These are phyloP conservation scores for Tylopilus balloui DNA, from an alignment of 768 basidiomycete genomes.

Conservation along the genomic window DNA sequence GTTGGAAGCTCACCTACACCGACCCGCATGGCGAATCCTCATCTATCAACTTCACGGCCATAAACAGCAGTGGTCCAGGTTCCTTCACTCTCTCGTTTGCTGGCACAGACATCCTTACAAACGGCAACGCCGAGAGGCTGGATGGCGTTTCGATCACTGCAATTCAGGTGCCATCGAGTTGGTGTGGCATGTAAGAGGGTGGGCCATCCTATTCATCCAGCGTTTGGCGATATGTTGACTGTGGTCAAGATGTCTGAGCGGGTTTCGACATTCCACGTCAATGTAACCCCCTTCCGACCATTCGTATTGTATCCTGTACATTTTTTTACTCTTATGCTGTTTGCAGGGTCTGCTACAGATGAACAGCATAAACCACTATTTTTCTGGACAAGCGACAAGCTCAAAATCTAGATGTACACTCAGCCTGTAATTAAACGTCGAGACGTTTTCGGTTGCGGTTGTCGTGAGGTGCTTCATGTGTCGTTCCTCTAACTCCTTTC, in stretches of 20 bases:
- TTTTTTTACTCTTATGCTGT: too few relatives aligned
- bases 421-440: too few relatives aligned
- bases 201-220: not conserved
- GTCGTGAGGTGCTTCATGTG: not conserved
- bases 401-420: too few relatives aligned
- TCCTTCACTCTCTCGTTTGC: conserved; percentile 36
- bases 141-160: conserved; percentile 27
- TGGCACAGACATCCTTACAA: conserved; percentile 34
- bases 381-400: too few relatives aligned
- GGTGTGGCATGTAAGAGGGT: conserved; percentile 9
- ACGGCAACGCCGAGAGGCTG: conserved; percentile 22
- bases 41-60: conserved; percentile 46
- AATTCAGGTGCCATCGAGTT: conserved; percentile 11
- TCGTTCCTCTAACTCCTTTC: too few relatives aligned
- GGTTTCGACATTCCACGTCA: too few relatives aligned
- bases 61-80: conserved; percentile 41
- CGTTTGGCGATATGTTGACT: not conserved
- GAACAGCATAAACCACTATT: too few relatives aligned
- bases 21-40: conserved; percentile 22
- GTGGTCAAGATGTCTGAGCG: not conserved
- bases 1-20: conserved; percentile 54
- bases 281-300: too few relatives aligned
- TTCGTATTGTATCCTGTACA: not conserved
- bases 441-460: too few relatives aligned
- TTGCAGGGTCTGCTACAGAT: too few relatives aligned